A percentile compares a stretch with the other conserved stretches of the same genome.
These are phyloP conservation scores for Ophiocordyceps polyrhachis-furcata DNA, from an alignment of 2,329 filamentous ascomycete genomes.

Conservation along the genomic window DNA sequence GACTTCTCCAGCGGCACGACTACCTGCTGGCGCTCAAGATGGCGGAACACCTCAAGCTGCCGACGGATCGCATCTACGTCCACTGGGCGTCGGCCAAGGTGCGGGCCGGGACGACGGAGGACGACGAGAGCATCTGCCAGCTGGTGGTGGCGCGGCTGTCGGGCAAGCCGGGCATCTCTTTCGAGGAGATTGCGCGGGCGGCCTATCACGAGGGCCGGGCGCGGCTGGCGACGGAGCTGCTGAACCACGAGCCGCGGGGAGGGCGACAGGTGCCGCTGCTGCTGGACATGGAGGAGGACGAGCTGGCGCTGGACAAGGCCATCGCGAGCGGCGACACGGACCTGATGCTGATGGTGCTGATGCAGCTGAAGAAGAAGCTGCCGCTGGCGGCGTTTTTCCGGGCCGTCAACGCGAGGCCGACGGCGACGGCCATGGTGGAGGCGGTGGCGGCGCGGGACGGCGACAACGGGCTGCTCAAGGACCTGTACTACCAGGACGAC, in stretches of 20 bases:
- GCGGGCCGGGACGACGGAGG: conserved; percentile 56
- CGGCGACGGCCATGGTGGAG: conserved; percentile 80
- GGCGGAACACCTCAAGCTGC: conserved; percentile 69
- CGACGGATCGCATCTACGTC: conserved; percentile 80
- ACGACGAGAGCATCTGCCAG: conserved; percentile 74
- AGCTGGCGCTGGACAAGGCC: conserved; percentile 86
- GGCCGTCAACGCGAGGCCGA: conserved; percentile 66
- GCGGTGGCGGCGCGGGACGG: conserved; percentile 49
- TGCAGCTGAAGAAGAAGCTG: conserved; percentile 77
- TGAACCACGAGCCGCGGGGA: conserved; percentile 85
- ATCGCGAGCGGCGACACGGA: conserved; percentile 93
- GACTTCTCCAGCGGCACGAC: conserved; percentile 75
- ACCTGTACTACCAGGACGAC: conserved; percentile 95
- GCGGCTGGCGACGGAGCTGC: conserved; percentile 71
- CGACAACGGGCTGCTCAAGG: conserved; percentile 73
- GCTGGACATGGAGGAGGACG: conserved; percentile 88
- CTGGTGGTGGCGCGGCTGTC: conserved; percentile 73
- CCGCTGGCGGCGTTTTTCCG: conserved; percentile 85
- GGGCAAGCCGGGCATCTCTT: conserved; percentile 83
- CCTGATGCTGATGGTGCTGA: conserved; percentile 71
- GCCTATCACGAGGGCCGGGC: conserved; percentile 87
- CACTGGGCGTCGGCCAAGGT: conserved; percentile 97
- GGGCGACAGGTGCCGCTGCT: conserved; percentile 92
- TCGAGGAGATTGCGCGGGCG: conserved; percentile 80
- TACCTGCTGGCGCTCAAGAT: conserved; percentile 81